Percentiles rank a stretch among this genome's conserved stretches.
Conservation (phyloP, 352 stramenopile species). For the Phytophthora tubulina region DNA sequence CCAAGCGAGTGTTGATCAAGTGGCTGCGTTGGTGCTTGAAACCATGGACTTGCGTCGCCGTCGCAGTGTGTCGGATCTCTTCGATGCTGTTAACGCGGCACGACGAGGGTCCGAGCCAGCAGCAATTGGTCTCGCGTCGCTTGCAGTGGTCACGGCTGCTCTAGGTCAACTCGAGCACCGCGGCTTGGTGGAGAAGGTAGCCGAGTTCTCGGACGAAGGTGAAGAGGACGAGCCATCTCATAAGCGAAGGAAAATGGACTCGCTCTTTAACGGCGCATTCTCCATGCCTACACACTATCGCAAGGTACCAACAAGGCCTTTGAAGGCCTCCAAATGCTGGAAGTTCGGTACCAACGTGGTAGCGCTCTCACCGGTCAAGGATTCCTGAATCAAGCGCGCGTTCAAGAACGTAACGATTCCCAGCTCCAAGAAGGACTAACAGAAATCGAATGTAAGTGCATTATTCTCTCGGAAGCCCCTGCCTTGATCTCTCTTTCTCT, state of each 20-base stretch:
- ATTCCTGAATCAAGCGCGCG: constrained; percentile 24
- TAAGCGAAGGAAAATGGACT: constrained; percentile 42
- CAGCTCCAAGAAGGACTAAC: constrained; percentile 24
- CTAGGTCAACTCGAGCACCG: constrained; percentile 61
- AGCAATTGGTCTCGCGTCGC: constrained; percentile 39
- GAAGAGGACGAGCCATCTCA: constrained; percentile 22
- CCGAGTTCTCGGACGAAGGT: constrained; percentile 28
- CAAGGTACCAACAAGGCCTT: constrained; percentile 69
- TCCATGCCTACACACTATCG: constrained; percentile 57
- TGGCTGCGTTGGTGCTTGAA: constrained; percentile 60
- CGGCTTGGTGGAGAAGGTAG: constrained; percentile 64
- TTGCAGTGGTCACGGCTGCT: constrained; percentile 66
- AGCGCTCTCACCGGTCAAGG: constrained; percentile 40
- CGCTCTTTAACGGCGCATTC: constrained; percentile 31
- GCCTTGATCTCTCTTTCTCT: constrained; percentile 4
- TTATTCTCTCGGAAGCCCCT: constrained; percentile 23
- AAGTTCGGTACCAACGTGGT: constrained; percentile 54
- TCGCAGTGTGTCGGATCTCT: constrained; percentile 65
- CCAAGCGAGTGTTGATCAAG: constrained; percentile 49
- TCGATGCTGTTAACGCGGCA: constrained; percentile 55
- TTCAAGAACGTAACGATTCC: constrained; percentile 8
- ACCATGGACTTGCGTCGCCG: constrained; percentile 69
- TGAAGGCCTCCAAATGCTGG: constrained; percentile 84
- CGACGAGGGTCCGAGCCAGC: constrained; percentile 12
- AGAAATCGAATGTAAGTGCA: constrained; percentile 48